Base-by-base conservation (phyloP, 345 rosid species). In the Citrus cavaleriei region DNA sequence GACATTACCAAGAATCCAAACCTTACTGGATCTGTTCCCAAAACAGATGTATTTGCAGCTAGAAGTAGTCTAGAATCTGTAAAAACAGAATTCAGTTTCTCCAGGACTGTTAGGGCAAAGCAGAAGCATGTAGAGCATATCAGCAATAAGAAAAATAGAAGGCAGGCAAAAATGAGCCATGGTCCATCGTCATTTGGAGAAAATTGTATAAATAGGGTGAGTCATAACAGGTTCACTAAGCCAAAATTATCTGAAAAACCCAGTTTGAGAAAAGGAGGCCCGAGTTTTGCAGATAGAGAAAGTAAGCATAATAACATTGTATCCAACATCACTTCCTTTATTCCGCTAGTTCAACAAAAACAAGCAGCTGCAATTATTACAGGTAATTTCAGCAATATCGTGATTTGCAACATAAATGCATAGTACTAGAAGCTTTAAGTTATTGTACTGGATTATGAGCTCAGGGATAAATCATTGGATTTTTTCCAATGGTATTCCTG, bases 311-410 rank as follows among this genome's bases (percentile, higher is more conserved):
- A 86, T 83, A 94, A 94, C 77, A 90, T 97, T 37, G 98, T 93
- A 51, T 91, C 93, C 63, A 89, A 93, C 79, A 65, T 93, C 49
- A 78, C 89, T 86, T 94, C 99, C 7, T 93, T 97, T 73, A 59
- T 97, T 76, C 95, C 98, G 18, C 87, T 94, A 73, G 92, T 93
- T 85, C 97, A 91, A 81, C 95, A 89, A 84, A 94, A 92, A 82
- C 91, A 83, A 85, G 90, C 86, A 72, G 85, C 90, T 78, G 89
- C 86, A 64, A 79, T 89, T 55, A 77, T 84, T 72, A 84, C 94
- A 80, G 99, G 98, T 91, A 83, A 70, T 32, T 55, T 51, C 42
- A 32, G 46, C 25, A 19, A 28, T 30, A 21, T 21, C 51, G 9
- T 55, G 19, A 19, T 21, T 55, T 72, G 63, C 63, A 30, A 32